These are phyloP conservation scores for Tetracentron sinense DNA, from an alignment of 164 flowering plant genomes.

Conservation along the genomic window DNA sequence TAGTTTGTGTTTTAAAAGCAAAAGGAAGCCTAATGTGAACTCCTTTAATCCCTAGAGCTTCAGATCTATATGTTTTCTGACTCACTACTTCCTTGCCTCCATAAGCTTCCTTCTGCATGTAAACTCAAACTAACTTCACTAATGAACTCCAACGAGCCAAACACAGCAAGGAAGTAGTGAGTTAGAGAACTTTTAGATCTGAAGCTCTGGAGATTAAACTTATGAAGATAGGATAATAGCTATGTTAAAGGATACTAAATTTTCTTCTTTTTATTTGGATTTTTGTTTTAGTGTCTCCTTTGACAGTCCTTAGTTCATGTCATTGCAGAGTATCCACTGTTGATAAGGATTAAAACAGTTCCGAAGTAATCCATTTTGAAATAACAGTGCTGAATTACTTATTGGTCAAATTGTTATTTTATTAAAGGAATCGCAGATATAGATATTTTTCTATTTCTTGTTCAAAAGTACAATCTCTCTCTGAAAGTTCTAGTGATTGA, in stretches of 20 bases:
- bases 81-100: slow-evolving; percentile 4
- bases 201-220: slow-evolving; percentile 11
- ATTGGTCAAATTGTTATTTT: no score
- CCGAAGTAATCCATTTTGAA: slow-evolving; percentile 46
- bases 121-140: neutral
- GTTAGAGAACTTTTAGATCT: slow-evolving; percentile 1
- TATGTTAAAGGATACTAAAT: no score
- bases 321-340: no score
- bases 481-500: slow-evolving; percentile 30
- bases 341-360: slow-evolving; percentile 9
- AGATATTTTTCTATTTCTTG: no score
- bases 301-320: no score
- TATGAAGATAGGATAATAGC: slow-evolving; percentile 1
- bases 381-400: slow-evolving; percentile 42
- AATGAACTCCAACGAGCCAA: neutral
- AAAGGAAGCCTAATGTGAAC: neutral
- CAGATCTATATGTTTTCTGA: slow-evolving; percentile 3
- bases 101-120: neutral
- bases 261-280: neutral
- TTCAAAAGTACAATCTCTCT: slow-evolving; percentile 20
- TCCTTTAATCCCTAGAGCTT: slow-evolving; percentile 9
- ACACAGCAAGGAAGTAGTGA: slow-evolving; percentile 4
- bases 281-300: neutral
- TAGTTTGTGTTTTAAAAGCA: neutral
- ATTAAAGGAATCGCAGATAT: no score